These are phyloP conservation scores for Aspergillus felis DNA, from an alignment of 2,329 filamentous ascomycete species.

Conservation along the genomic window DNA sequence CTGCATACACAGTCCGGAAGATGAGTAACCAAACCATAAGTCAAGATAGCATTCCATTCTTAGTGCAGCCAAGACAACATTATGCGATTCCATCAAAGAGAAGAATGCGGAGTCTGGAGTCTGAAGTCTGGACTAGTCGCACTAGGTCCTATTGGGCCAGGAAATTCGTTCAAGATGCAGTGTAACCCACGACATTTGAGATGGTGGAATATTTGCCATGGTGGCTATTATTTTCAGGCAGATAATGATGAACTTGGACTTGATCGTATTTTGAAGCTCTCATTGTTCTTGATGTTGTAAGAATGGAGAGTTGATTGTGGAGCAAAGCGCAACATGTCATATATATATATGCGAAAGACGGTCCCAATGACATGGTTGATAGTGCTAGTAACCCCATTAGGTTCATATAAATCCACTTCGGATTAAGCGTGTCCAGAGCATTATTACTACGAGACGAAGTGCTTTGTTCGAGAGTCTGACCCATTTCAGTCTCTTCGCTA, in stretches of 20 bases:
- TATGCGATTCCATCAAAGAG: background rate
- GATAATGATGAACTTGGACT: background rate
- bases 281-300: too few species aligned
- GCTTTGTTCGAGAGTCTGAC: too few species aligned
- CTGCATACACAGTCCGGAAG: background rate
- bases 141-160: background rate
- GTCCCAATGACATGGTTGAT: too few species aligned
- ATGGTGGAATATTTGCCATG: background rate
- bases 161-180: background rate
- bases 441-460: background rate
- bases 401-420: background rate
- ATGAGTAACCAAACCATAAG: background rate
- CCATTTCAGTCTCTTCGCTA: too few species aligned
- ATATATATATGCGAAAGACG: background rate
- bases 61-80: background rate
- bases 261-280: background rate
- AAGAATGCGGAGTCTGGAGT: background rate
- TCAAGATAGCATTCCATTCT: background rate
- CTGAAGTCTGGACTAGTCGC: background rate
- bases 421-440: background rate
- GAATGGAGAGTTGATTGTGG: too few species aligned
- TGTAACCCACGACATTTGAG: background rate
- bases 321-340: too few species aligned
- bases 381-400: too few species aligned
- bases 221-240: background rate